Conservation (phyloP, 495 filamentous ascomycete species). For the Aspergillus mulundensis region DNA sequence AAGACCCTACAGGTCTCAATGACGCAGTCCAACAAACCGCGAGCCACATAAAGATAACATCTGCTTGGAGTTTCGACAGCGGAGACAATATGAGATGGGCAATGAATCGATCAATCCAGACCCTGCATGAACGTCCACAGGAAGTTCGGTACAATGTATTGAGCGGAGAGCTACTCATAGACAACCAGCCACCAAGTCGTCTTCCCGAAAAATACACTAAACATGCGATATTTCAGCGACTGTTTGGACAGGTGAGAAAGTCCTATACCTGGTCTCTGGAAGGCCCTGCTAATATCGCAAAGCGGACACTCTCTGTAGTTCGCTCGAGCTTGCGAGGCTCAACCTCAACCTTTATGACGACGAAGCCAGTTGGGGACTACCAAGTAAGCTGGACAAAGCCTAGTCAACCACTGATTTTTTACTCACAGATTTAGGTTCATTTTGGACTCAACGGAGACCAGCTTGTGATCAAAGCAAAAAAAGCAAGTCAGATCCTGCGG, state of each 20-base stretch:
- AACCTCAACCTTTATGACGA: too few species aligned
- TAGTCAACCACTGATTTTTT: too few species aligned
- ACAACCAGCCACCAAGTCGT: constrained; percentile 22
- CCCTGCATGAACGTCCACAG: background rate
- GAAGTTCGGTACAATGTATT: constrained; percentile 10
- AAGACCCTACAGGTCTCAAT: too few species aligned
- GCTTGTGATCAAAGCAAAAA: constrained; percentile 20
- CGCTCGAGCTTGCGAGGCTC: too few species aligned
- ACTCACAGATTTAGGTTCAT: too few species aligned
- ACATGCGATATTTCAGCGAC: constrained; percentile 31
- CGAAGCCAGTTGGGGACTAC: too few species aligned
- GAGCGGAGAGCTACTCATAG: constrained; percentile 18
- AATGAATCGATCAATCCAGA: background rate
- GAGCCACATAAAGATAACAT: background rate
- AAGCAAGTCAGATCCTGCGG: constrained; percentile 26
- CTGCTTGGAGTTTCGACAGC: constrained; percentile 3
- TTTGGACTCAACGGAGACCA: constrained; percentile 1
- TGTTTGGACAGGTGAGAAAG: constrained; percentile 36
- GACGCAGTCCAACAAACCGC: too few species aligned
- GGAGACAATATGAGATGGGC: constrained; percentile 8
- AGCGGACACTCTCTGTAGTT: too few species aligned
- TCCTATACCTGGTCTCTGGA: background rate
- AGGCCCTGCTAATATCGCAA: too few species aligned
- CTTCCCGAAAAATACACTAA: constrained; percentile 43
- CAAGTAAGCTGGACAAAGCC: too few species aligned